A percentile compares a stretch with the other conserved stretches of the same genome.
These are phyloP conservation scores for Ambrosia trifida DNA, from an alignment of 129 eudicot species.

Conservation along the genomic window DNA sequence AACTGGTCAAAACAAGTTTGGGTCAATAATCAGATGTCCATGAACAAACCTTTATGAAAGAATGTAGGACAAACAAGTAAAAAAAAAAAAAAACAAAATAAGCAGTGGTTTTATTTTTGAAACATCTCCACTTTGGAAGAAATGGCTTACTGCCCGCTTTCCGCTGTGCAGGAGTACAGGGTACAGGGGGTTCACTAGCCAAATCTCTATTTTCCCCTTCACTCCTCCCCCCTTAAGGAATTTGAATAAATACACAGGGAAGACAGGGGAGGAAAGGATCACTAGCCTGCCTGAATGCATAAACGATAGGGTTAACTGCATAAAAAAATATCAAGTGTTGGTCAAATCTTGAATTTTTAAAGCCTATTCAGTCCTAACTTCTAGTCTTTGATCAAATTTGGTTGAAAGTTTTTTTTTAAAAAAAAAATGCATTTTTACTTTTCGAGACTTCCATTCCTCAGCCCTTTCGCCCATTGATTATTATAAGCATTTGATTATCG, in stretches of 20 bases:
- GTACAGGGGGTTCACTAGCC: constrained; percentile 60
- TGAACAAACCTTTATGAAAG: not conserved
- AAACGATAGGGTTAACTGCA: constrained; percentile 1
- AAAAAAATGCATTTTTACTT: not conserved
- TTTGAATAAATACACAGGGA: constrained; percentile 28
- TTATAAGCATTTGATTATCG: not conserved
- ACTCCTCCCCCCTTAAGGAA: constrained; percentile 32
- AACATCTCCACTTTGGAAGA: constrained; percentile 33
- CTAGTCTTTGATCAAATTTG: not conserved
- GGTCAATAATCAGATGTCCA: not conserved
- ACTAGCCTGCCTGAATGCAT: constrained; percentile 29
- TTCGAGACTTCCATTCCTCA: not conserved
- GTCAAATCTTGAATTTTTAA: not conserved
- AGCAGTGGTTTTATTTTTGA: not conserved
- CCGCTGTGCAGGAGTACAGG: constrained; percentile 86
- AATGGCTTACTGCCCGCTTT: constrained; percentile 79
- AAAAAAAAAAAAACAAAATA: not conserved
- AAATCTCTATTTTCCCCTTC: constrained; percentile 31
- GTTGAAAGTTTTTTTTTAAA: not conserved
- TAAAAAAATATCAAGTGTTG: not conserved
- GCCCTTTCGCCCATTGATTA: not conserved
- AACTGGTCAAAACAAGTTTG: constrained; percentile 1
- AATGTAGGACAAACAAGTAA: constrained; percentile 11
- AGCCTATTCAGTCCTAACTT: not conserved
- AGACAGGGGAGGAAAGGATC: constrained; percentile 40